Percentiles rank a stretch among this genome's conserved stretches.
Conservation (phyloP, 768 basidiomycete species). For the Boletus sp. region DNA sequence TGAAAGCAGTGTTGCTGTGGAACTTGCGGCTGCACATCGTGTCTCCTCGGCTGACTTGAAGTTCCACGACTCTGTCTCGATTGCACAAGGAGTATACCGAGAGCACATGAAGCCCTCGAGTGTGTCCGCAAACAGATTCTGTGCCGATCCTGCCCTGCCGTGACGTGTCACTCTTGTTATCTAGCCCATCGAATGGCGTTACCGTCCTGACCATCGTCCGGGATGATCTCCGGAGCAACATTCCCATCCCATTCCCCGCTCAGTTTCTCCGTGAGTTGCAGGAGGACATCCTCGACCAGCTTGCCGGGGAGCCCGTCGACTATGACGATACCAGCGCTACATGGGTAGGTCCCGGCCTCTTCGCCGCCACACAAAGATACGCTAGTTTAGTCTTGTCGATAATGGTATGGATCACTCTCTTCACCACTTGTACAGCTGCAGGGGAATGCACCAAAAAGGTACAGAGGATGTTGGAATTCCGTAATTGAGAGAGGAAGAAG, state of each 20-base stretch:
- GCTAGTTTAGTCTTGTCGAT: no score
- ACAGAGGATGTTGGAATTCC: background rate
- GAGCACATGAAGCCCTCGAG: no score
- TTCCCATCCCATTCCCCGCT: slow-evolving; percentile 25
- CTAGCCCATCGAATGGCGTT: slow-evolving; percentile 4
- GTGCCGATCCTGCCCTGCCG: slow-evolving; percentile 7
- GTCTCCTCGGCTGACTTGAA: no score
- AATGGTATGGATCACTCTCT: no score
- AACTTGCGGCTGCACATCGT: no score
- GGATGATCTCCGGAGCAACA: background rate
- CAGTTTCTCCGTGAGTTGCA: slow-evolving; percentile 11
- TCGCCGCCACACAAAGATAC: no score
- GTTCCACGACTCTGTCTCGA: no score
- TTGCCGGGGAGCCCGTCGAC: slow-evolving; percentile 22
- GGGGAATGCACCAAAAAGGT: no score
- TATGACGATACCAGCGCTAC: slow-evolving; percentile 8
- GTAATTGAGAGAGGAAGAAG: background rate
- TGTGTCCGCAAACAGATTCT: background rate
- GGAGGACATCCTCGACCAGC: slow-evolving; percentile 18
- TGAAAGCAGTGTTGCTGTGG: no score
- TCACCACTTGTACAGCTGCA: no score
- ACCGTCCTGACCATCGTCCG: background rate
- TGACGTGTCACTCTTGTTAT: slow-evolving; percentile 18
- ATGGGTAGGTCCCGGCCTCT: slow-evolving; percentile 3
- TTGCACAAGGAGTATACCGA: no score